These are phyloP conservation scores for Candida mesenterica DNA, from an alignment of 1,139 yeast species.

Conservation along the genomic window DNA sequence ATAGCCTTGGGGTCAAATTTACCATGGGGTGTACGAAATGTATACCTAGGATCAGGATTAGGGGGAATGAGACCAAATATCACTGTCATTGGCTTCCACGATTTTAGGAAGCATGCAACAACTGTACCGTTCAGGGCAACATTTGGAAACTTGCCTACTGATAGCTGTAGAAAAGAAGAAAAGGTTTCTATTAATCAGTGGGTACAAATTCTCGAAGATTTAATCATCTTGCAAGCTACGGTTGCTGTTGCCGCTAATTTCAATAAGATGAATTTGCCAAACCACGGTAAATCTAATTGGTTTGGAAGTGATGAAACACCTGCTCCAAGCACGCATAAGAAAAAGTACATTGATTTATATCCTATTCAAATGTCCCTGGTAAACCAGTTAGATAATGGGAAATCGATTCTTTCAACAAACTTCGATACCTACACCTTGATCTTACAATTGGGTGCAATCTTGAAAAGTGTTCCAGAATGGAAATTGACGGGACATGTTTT, in stretches of 20 bases:
- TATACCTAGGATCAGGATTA: constrained; percentile 85
- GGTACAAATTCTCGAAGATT: constrained; percentile 90
- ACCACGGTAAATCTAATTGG: constrained; percentile 16
- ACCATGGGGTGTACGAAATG: constrained; percentile 96
- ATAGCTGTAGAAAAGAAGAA: constrained; percentile 67
- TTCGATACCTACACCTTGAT: constrained; percentile 94
- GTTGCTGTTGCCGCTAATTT: constrained; percentile 94
- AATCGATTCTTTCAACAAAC: constrained; percentile 75
- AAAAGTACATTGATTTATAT: constrained; percentile 75
- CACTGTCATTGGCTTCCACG: constrained; percentile 86
- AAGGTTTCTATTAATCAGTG: constrained; percentile 75
- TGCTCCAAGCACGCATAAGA: constrained; percentile 21
- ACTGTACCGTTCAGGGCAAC: constrained; percentile 22
- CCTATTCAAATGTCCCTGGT: constrained; percentile 96
- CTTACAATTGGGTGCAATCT: constrained; percentile 86
- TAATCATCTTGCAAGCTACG: constrained; percentile 88
- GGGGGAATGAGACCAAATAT: constrained; percentile 98
- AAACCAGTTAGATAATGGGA: constrained; percentile 61
- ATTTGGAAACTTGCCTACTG: constrained; percentile 64
- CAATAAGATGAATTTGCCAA: constrained; percentile 57
- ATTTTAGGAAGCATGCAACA: constrained; percentile 47
- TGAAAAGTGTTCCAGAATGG: constrained; percentile 94
- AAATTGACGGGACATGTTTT: constrained; percentile 61
- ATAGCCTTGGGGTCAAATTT: constrained; percentile 83
- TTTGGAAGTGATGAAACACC: constrained; percentile 5